A percentile compares a stretch with the other conserved stretches of the same genome.
These are phyloP conservation scores for Chrysosporium queenslandicum DNA, from an alignment of 2,329 filamentous ascomycete genomes.

Conservation along the genomic window DNA sequence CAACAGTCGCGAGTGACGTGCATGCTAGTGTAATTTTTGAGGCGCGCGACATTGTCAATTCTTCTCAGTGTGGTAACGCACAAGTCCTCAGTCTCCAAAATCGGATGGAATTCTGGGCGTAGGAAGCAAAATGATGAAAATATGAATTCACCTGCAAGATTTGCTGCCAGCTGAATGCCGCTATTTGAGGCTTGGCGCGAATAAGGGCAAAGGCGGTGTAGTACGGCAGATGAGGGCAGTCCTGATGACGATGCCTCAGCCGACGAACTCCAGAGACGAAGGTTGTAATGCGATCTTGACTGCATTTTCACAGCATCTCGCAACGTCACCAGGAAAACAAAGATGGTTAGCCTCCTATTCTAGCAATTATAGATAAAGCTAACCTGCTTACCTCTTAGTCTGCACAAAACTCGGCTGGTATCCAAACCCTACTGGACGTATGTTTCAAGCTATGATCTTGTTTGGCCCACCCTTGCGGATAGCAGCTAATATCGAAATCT, in stretches of 20 bases:
- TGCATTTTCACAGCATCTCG: neutral
- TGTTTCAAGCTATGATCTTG: slow-evolving; percentile 26
- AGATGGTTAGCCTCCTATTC: neutral
- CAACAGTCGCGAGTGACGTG: slow-evolving; percentile 64
- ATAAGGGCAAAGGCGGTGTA: neutral
- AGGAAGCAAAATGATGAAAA: neutral
- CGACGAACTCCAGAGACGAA: neutral
- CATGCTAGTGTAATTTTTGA: slow-evolving; percentile 75
- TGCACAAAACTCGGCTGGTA: slow-evolving; percentile 95
- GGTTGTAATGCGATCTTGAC: neutral
- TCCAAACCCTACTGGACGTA: slow-evolving; percentile 98
- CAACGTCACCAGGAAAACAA: neutral
- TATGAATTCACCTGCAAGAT: neutral
- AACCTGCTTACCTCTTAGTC: slow-evolving; percentile 37
- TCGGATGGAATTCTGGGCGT: too few relatives aligned
- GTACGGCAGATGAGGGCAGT: neutral
- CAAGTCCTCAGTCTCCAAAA: too few relatives aligned
- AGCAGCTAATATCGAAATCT: slow-evolving; percentile 7
- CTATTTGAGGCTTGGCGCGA: neutral
- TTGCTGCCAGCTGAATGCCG: neutral
- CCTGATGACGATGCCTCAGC: neutral
- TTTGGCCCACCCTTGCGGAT: neutral
- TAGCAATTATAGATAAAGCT: neutral
- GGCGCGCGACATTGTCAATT: slow-evolving; percentile 66
- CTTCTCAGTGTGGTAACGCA: too few relatives aligned